Evolutionary conservation across 2,329 filamentous ascomycete genomes (phyloP).

Genomic region (Ceratocystis lukuohia): DNA sequence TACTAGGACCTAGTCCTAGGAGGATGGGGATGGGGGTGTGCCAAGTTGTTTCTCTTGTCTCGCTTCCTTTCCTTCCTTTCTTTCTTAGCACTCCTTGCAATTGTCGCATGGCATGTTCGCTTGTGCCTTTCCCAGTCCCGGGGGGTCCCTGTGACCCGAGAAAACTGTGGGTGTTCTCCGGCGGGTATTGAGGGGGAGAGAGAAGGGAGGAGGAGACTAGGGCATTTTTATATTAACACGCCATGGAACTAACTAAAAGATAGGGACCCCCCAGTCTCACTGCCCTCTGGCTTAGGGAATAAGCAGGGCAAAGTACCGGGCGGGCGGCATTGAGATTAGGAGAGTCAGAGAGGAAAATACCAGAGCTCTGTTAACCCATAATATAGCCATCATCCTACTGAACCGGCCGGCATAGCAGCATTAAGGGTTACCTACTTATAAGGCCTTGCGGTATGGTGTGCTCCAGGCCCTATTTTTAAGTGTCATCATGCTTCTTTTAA

Average conservation of each 20-base stretch:
- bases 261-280: background rate
- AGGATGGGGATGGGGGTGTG: background rate
- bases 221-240: background rate
- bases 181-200: background rate
- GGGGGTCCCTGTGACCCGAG: background rate
- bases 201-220: background rate
- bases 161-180: conserved; percentile 5
- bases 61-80: conserved; percentile 1
- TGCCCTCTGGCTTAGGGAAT: background rate
- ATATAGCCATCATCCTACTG: background rate
- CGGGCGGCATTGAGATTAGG: background rate
- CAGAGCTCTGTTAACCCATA: background rate
- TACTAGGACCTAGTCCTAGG: background rate
- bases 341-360: background rate
- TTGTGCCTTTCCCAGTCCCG: conserved; percentile 5
- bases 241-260: background rate
- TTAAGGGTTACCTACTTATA: background rate
- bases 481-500: no score
- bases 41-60: conserved; percentile 8
- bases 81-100: conserved; percentile 1
- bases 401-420: background rate
- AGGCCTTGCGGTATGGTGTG: background rate
- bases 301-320: conserved; percentile 5
- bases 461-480: background rate
- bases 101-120: conserved; percentile 9